Evolutionary conservation across 441 rosid genomes (phyloP).

Genomic region (Pelargonium myrrhifolium): DNA sequence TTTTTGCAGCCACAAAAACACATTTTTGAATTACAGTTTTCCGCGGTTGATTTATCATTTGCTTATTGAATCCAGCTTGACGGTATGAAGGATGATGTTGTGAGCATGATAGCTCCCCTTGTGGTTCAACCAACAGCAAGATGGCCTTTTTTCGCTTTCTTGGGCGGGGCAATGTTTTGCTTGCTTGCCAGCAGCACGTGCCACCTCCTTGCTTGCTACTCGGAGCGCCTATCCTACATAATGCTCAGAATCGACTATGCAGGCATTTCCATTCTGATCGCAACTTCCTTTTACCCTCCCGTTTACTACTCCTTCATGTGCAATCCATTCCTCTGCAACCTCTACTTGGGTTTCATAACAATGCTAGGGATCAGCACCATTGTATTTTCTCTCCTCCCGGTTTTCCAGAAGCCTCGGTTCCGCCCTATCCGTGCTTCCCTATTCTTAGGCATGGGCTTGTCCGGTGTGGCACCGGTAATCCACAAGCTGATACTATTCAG

Average conservation of each 20-base stretch:
- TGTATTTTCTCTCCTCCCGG: constrained; percentile 30
- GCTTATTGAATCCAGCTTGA: too few species aligned
- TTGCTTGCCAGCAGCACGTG: constrained; percentile 37
- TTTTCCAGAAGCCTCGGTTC: constrained; percentile 33
- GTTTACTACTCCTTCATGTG: constrained; percentile 40
- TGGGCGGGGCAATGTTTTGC: constrained; percentile 46
- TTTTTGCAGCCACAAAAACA: too few species aligned
- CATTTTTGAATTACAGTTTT: not conserved
- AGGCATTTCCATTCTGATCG: constrained; percentile 36
- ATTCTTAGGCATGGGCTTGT: constrained; percentile 38
- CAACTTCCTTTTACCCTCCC: constrained; percentile 39
- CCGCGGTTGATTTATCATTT: not conserved
- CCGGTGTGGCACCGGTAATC: constrained; percentile 32
- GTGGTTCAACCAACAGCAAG: constrained; percentile 29
- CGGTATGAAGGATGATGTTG: constrained; percentile 21
- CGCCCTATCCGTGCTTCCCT: constrained; percentile 27
- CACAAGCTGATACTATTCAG: constrained; percentile 36
- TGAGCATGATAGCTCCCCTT: constrained; percentile 20
- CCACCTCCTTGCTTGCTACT: constrained; percentile 41
- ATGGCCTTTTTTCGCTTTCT: constrained; percentile 40
- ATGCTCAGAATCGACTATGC: constrained; percentile 40
- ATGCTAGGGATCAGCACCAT: constrained; percentile 29
- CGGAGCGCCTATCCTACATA: constrained; percentile 36
- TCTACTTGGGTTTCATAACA: constrained; percentile 36
- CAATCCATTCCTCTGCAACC: constrained; percentile 30